Evolutionary conservation across 2,329 filamentous ascomycete species (phyloP).

Genomic region (Colletotrichum chlorophyti): DNA sequence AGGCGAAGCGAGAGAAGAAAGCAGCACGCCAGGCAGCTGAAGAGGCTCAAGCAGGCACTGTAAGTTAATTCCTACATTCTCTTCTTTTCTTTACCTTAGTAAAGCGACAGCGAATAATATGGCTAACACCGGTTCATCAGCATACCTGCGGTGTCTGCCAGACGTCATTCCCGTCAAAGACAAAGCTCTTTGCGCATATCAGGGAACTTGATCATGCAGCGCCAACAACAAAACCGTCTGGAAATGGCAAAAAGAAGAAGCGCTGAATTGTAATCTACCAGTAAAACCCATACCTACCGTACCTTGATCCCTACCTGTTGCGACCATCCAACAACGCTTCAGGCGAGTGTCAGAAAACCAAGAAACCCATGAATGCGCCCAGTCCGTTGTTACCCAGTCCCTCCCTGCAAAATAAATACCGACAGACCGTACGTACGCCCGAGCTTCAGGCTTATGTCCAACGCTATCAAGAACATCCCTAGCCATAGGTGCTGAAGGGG

Average conservation of each 20-base stretch:
- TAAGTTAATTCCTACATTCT: too few relatives aligned
- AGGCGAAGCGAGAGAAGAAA: constrained; percentile 57
- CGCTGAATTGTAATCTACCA: constrained; percentile 32
- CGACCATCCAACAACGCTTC: neutral
- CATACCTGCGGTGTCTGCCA: constrained; percentile 54
- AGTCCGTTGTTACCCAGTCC: neutral
- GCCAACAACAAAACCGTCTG: constrained; percentile 29
- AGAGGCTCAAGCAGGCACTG: constrained; percentile 39
- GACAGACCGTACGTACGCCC: too few relatives aligned
- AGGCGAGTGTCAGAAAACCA: too few relatives aligned
- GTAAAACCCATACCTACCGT: too few relatives aligned
- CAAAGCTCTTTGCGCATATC: constrained; percentile 77
- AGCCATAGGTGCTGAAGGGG: neutral
- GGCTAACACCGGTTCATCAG: constrained; percentile 32
- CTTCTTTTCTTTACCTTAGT: too few relatives aligned
- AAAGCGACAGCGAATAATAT: too few relatives aligned
- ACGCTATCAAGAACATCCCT: neutral
- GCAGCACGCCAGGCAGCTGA: constrained; percentile 47
- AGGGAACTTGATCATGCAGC: constrained; percentile 71
- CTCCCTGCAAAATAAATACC: neutral
- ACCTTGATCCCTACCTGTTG: neutral
- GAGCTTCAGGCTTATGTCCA: too few relatives aligned
- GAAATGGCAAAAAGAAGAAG: constrained; percentile 45
- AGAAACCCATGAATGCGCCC: neutral
- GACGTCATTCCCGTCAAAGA: constrained; percentile 64